These are phyloP conservation scores for Podila clonocystis DNA, from an alignment of 192 early-diverging fungal genomes.

Conservation along the genomic window DNA sequence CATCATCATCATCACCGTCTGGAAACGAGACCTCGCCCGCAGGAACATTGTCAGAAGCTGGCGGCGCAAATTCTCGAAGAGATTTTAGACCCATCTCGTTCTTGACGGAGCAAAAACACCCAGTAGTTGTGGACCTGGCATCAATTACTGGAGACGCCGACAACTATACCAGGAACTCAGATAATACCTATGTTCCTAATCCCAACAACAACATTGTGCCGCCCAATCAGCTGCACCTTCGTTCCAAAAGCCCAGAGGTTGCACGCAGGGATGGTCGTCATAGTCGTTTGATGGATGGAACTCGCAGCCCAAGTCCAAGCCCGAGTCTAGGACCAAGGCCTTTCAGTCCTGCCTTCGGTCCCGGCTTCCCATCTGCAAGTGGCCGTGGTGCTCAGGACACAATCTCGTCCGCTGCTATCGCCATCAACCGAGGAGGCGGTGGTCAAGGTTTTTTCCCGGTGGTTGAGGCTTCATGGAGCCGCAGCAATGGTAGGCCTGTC, in stretches of 20 bases:
- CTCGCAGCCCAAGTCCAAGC: conserved; percentile 33
- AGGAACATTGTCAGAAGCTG: conserved; percentile 12
- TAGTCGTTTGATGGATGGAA: conserved; percentile 15
- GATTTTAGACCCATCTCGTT: conserved; percentile 43
- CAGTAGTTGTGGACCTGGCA: background rate
- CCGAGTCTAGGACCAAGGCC: conserved; percentile 5
- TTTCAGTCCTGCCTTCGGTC: conserved; percentile 1
- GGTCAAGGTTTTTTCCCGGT: background rate
- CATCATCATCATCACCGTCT: conserved; percentile 4
- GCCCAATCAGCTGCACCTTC: conserved; percentile 31
- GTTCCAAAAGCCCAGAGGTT: conserved; percentile 26
- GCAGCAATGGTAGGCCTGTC: background rate
- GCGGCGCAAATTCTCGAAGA: conserved; percentile 11
- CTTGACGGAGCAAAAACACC: conserved; percentile 22
- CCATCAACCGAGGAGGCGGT: background rate
- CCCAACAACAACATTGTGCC: conserved; percentile 40
- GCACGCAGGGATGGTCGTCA: background rate
- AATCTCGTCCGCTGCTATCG: background rate
- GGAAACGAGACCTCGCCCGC: conserved; percentile 10
- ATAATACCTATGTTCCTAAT: conserved; percentile 36
- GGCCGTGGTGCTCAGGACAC: background rate
- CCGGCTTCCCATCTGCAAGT: conserved; percentile 9
- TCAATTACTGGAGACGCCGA: background rate
- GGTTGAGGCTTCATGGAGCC: background rate
- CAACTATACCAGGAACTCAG: background rate